Evolutionary conservation across 257 asterid species (phyloP).

Genomic region (Misopates orontium): DNA sequence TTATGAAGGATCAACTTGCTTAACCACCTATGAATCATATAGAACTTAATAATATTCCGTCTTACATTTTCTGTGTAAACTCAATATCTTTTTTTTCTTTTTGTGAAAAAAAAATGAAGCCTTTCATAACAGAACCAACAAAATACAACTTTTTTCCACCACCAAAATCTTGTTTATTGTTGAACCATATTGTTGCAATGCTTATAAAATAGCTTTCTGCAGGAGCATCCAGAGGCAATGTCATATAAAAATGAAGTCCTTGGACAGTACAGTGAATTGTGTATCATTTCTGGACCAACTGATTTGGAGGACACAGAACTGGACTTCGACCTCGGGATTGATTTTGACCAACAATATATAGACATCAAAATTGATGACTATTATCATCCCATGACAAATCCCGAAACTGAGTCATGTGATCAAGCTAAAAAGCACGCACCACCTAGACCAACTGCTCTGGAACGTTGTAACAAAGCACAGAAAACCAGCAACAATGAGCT

Average conservation of each 20-base stretch:
- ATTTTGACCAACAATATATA: constrained; percentile 24
- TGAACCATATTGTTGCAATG: too few relatives aligned
- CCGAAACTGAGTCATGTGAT: constrained; percentile 19
- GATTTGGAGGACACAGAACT: constrained; percentile 25
- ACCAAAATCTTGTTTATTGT: too few relatives aligned
- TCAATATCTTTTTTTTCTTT: too few relatives aligned
- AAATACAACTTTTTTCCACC: too few relatives aligned
- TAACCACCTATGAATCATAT: too few relatives aligned
- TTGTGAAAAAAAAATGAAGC: too few relatives aligned
- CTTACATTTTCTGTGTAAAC: too few relatives aligned
- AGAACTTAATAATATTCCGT: too few relatives aligned
- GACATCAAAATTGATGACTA: constrained; percentile 28
- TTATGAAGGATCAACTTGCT: too few relatives aligned
- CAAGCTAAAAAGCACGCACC: constrained; percentile 27
- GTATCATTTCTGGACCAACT: constrained; percentile 33
- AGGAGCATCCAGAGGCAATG: constrained; percentile 36
- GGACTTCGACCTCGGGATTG: constrained; percentile 23
- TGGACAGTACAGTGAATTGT: constrained; percentile 23
- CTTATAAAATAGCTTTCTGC: constrained; percentile 17
- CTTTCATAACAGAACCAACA: too few relatives aligned
- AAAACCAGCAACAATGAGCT: constrained; percentile 19
- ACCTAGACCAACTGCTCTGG: constrained; percentile 7
- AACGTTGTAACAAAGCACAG: constrained; percentile 27
- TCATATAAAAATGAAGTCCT: constrained; percentile 30
- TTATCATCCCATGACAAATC: constrained; percentile 28